Evolutionary conservation across 345 rosid species (phyloP).

Genomic region (Murraya paniculata): DNA sequence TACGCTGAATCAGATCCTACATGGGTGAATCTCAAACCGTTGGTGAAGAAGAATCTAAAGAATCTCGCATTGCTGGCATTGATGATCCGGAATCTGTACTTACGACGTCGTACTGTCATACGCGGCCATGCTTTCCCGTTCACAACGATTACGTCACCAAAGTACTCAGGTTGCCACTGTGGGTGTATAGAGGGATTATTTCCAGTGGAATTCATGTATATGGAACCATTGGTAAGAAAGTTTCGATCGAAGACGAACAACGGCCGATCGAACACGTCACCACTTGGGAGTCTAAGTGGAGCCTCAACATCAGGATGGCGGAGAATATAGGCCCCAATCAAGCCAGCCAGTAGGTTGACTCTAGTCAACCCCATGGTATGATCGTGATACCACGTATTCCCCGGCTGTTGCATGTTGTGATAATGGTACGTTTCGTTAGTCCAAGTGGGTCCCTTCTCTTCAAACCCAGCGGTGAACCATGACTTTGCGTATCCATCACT

Average conservation of each 20-base stretch:
- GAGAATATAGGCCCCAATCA: constrained; percentile 72
- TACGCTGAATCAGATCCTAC: constrained; percentile 71
- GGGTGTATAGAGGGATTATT: constrained; percentile 87
- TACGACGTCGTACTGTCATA: constrained; percentile 66
- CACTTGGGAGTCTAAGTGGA: constrained; percentile 54
- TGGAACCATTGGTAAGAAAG: constrained; percentile 59
- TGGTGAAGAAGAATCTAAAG: constrained; percentile 66
- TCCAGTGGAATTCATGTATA: constrained; percentile 83
- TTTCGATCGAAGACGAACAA: constrained; percentile 72
- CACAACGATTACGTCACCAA: constrained; percentile 72
- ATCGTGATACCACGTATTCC: constrained; percentile 93
- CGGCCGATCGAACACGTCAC: constrained; percentile 56
- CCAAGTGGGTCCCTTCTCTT: constrained; percentile 65
- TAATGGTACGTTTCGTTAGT: constrained; percentile 50
- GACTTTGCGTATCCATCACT: constrained; percentile 73
- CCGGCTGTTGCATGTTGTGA: constrained; percentile 72
- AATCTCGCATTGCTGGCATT: constrained; percentile 87
- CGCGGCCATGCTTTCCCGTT: constrained; percentile 95
- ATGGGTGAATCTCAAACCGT: constrained; percentile 55
- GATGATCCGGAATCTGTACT: constrained; percentile 72
- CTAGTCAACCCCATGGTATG: constrained; percentile 90
- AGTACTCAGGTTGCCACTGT: constrained; percentile 97
- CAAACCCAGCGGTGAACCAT: constrained; percentile 79
- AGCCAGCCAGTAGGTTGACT: constrained; percentile 82
- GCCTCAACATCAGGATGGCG: constrained; percentile 54